Evolutionary conservation across 2,329 filamentous ascomycete species (phyloP).

Genomic region (Elsinoe australis): DNA sequence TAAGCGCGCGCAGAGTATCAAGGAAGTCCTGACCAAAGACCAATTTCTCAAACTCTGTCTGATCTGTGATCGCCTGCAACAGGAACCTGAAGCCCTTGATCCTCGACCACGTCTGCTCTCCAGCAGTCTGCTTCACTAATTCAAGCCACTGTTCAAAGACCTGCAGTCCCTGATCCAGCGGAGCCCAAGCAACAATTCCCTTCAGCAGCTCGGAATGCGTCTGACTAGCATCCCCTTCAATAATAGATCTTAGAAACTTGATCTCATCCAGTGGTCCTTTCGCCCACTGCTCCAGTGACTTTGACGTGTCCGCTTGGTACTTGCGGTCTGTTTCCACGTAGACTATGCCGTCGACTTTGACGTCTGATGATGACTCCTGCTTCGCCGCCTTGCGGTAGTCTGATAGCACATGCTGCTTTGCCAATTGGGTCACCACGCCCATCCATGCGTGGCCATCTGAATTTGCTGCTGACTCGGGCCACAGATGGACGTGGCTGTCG

Average conservation of each 20-base stretch:
- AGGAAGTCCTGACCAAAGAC: constrained; percentile 32
- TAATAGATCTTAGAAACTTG: constrained; percentile 58
- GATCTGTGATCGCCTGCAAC: constrained; percentile 50
- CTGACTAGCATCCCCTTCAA: constrained; percentile 44
- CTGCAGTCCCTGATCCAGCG: constrained; percentile 56
- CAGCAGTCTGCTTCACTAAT: constrained; percentile 53
- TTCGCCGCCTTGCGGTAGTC: constrained; percentile 27
- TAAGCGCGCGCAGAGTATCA: constrained; percentile 51
- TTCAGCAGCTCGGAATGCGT: constrained; percentile 50
- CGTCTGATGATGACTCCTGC: constrained; percentile 33
- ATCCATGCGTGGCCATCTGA: constrained; percentile 63
- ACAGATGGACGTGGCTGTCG: constrained; percentile 90
- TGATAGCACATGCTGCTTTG: constrained; percentile 51
- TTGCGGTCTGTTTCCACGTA: constrained; percentile 74
- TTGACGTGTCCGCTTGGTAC: constrained; percentile 23
- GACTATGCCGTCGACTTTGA: constrained; percentile 55
- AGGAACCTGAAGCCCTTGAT: constrained; percentile 77
- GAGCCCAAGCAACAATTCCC: constrained; percentile 79
- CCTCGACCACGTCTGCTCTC: constrained; percentile 53
- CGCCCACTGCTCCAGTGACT: constrained; percentile 49
- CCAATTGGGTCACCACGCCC: constrained; percentile 50
- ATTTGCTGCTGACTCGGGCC: constrained; percentile 55
- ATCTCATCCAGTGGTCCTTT: constrained; percentile 64
- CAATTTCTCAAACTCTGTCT: constrained; percentile 30
- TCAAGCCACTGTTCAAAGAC: constrained; percentile 59